Conservation (phyloP, 352 stramenopile genomes). For the Phytophthora boehmeriae region DNA sequence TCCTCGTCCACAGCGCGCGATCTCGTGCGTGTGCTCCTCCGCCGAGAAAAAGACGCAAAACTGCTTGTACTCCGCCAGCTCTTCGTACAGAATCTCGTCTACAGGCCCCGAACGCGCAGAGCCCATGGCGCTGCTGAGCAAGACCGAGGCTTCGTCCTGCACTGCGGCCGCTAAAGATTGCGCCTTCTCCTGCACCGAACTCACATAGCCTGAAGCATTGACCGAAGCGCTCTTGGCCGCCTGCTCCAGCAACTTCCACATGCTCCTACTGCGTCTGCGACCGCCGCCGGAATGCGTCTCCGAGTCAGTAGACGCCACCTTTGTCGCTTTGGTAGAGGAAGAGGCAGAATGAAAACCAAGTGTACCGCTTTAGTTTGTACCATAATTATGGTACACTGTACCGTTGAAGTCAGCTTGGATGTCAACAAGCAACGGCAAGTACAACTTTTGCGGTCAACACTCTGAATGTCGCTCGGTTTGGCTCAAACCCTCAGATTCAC, state of each 20-base stretch:
- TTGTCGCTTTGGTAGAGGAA: not conserved
- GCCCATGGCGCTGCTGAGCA: constrained; percentile 70
- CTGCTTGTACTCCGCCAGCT: constrained; percentile 71
- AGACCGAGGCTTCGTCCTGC: constrained; percentile 71
- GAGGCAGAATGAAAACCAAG: not conserved
- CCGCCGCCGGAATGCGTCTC: constrained; percentile 5
- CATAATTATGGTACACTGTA: too few species aligned
- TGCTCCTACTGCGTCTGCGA: constrained; percentile 32
- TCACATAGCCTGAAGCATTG: constrained; percentile 78
- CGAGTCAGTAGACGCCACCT: not conserved
- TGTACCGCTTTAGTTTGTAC: too few species aligned
- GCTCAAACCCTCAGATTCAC: too few species aligned
- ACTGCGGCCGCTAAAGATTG: constrained; percentile 74
- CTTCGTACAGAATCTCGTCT: constrained; percentile 86
- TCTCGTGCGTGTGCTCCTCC: constrained; percentile 75
- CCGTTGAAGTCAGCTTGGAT: too few species aligned
- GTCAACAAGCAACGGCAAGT: too few species aligned
- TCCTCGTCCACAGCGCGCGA: constrained; percentile 64
- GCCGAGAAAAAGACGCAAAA: constrained; percentile 70
- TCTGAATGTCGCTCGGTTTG: too few species aligned
- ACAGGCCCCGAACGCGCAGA: constrained; percentile 62
- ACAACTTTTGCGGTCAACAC: too few species aligned
- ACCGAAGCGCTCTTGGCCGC: constrained; percentile 73
- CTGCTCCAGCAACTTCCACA: constrained; percentile 83
- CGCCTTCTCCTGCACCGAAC: constrained; percentile 74